phyloP scores from a whole-genome alignment of 1,284 basidiomycete species.

The Trichosporon sp. region DNA sequence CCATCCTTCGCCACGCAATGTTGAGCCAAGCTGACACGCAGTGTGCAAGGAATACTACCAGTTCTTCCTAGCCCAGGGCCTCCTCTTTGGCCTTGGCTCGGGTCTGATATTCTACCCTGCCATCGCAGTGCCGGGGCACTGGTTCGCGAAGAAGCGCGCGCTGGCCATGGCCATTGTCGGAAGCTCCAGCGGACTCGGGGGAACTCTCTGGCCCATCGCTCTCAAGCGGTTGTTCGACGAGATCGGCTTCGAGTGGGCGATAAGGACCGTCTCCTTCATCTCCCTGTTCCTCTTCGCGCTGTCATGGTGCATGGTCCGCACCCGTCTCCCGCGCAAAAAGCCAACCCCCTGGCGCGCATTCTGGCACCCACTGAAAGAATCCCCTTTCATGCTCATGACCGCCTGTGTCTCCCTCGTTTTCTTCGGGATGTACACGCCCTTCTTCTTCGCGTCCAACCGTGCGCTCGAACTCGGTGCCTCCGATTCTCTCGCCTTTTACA shows the following conservation, averaged over 20 bases:
- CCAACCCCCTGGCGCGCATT: constrained; percentile 31
- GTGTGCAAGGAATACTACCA: constrained; percentile 67
- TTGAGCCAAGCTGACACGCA: constrained; percentile 38
- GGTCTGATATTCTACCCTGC: constrained; percentile 62
- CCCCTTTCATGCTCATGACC: neutral
- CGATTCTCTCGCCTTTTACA: constrained; percentile 38
- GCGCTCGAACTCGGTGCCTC: constrained; percentile 40
- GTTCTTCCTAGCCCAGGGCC: constrained; percentile 34
- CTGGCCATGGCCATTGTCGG: constrained; percentile 47
- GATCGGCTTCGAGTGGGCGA: constrained; percentile 38
- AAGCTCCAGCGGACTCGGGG: constrained; percentile 43
- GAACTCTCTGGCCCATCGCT: no score
- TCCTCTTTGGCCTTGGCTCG: constrained; percentile 37
- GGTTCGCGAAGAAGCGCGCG: constrained; percentile 53
- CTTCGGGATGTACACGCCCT: constrained; percentile 34
- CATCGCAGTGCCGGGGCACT: constrained; percentile 61
- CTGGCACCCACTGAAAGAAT: constrained; percentile 30
- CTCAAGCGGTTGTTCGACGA: constrained; percentile 39
- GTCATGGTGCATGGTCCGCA: constrained; percentile 31
- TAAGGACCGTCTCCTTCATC: constrained; percentile 40
- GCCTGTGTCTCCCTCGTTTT: neutral
- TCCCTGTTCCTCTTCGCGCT: constrained; percentile 35
- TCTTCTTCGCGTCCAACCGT: constrained; percentile 43
- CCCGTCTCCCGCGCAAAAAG: constrained; percentile 31
- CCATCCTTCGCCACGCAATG: no score